A percentile compares a stretch with the other conserved stretches of the same genome.
These are phyloP conservation scores for Mucor lusitanicus DNA, from an alignment of 371 early-diverging fungal genomes.

Conservation along the genomic window DNA sequence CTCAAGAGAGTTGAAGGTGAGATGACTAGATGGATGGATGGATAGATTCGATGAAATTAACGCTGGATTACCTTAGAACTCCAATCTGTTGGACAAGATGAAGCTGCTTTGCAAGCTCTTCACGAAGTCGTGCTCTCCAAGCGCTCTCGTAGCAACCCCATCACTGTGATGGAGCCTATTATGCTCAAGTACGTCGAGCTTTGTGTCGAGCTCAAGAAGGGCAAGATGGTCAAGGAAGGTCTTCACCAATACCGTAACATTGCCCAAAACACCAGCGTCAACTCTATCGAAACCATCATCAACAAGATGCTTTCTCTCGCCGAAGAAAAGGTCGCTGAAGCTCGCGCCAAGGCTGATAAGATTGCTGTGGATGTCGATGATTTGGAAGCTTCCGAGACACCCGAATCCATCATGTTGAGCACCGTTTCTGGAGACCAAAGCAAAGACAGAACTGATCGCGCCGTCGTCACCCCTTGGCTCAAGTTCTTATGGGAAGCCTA, in stretches of 20 bases:
- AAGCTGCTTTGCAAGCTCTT: constrained; percentile 85
- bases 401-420: constrained; percentile 93
- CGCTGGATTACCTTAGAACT: constrained; percentile 70
- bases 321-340: constrained; percentile 88
- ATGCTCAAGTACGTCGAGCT: constrained; percentile 93
- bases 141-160: constrained; percentile 79
- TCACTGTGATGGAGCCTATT: constrained; percentile 86
- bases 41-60: constrained; percentile 13
- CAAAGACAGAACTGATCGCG: constrained; percentile 96
- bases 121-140: constrained; percentile 91
- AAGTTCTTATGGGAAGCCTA: constrained; percentile 99
- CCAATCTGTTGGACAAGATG: constrained; percentile 85
- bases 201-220: constrained; percentile 79
- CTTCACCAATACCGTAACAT: constrained; percentile 96
- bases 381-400: constrained; percentile 94
- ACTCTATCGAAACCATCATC: constrained; percentile 88
- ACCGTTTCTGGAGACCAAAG: constrained; percentile 93
- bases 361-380: constrained; percentile 90
- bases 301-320: constrained; percentile 83
- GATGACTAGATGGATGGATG: constrained; percentile 26
- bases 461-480: constrained; percentile 97
- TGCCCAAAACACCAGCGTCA: constrained; percentile 91
- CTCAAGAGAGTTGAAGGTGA: constrained; percentile 54
- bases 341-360: constrained; percentile 91
- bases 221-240: constrained; percentile 93